Evolutionary conservation across 768 basidiomycete species (phyloP).

Genomic region (Hygrophoropsis aurantiaca): DNA sequence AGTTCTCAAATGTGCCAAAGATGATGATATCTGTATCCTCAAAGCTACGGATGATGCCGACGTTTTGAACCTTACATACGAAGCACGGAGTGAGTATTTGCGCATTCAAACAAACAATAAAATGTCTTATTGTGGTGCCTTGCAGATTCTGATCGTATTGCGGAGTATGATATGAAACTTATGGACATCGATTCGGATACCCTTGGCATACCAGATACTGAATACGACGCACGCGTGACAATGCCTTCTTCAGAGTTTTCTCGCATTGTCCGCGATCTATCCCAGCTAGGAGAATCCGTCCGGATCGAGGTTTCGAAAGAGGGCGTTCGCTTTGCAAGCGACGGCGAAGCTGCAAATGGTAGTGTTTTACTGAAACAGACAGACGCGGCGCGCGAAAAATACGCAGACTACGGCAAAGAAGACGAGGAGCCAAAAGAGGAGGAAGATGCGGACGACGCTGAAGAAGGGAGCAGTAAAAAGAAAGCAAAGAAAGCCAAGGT

Average conservation of each 20-base stretch:
- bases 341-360: conserved; percentile 94
- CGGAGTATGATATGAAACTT: conserved; percentile 98
- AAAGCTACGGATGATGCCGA: conserved; percentile 93
- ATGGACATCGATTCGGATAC: conserved; percentile 99
- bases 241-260: conserved; percentile 86
- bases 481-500: conserved; percentile 40
- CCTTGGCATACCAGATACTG: conserved; percentile 94
- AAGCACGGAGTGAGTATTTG: conserved; percentile 72
- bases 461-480: conserved; percentile 34
- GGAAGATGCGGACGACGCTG: conserved; percentile 43
- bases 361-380: conserved; percentile 80
- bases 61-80: conserved; percentile 83
- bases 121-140: no score
- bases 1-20: conserved; percentile 95
- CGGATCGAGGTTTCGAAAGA: conserved; percentile 96
- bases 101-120: no score
- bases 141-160: conserved; percentile 86
- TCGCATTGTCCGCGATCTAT: conserved; percentile 91
- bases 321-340: conserved; percentile 88
- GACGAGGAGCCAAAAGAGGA: conserved; percentile 41
- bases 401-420: conserved; percentile 41
- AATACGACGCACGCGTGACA: conserved; percentile 91
- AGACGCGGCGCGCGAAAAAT: conserved; percentile 47
- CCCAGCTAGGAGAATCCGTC: conserved; percentile 88
- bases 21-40: conserved; percentile 88